These are phyloP conservation scores for Cyberlindnera maclurae DNA, from an alignment of 805 yeast species.

Conservation along the genomic window DNA sequence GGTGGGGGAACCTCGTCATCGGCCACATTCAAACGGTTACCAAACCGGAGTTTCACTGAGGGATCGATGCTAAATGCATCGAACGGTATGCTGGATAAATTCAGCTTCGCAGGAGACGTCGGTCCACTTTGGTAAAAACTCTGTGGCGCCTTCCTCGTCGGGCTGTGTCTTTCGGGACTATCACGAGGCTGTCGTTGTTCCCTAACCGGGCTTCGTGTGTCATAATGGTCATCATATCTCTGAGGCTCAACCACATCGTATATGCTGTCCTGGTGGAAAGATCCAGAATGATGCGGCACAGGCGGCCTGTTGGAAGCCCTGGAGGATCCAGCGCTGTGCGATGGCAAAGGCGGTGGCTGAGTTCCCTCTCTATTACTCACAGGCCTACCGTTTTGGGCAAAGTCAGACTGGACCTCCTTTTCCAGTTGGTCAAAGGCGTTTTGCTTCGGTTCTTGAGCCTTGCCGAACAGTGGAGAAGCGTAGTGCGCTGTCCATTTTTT, in stretches of 20 bases:
- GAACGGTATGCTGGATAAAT: constrained; percentile 17
- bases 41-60: neutral
- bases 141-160: neutral
- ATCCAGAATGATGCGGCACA: constrained; percentile 8
- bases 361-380: neutral
- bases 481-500: constrained; percentile 14
- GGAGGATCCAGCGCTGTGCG: constrained; percentile 17
- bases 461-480: constrained; percentile 9
- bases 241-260: constrained; percentile 19
- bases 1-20: constrained; percentile 26
- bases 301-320: constrained; percentile 9
- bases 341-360: constrained; percentile 23
- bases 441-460: neutral
- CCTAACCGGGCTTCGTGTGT: constrained; percentile 10
- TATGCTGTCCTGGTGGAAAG: constrained; percentile 3
- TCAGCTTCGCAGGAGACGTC: constrained; percentile 12
- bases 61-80: constrained; percentile 14
- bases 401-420: constrained; percentile 27
- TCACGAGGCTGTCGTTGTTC: constrained; percentile 10
- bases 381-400: constrained; percentile 16
- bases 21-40: neutral
- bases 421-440: constrained; percentile 28
- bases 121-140: constrained; percentile 11
- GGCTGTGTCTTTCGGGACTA: neutral
- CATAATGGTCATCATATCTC: constrained; percentile 1